phyloP scores from a whole-genome alignment of 2,329 filamentous ascomycete genomes.

The Monilinia fructigena region DNA sequence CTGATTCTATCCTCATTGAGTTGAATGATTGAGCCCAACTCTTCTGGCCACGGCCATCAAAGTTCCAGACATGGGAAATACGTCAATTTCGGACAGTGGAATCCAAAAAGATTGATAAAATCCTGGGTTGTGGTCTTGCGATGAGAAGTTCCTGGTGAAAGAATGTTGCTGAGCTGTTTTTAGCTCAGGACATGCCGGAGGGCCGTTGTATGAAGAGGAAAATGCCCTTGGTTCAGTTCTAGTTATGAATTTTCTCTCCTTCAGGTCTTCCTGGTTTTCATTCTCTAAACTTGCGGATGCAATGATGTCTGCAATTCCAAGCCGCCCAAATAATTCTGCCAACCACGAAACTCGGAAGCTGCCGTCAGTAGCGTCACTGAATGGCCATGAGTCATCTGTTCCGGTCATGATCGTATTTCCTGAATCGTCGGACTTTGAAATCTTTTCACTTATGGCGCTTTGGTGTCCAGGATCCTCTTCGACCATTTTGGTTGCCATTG shows the following conservation, averaged over 20 bases:
- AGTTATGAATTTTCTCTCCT: neutral
- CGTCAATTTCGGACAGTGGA: neutral
- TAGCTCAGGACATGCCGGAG: neutral
- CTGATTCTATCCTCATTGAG: neutral
- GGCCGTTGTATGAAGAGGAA: neutral
- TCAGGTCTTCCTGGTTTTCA: neutral
- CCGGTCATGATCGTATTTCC: no score
- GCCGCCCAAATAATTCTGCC: neutral
- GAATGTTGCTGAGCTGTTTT: neutral
- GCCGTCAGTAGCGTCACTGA: neutral
- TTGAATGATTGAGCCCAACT: neutral
- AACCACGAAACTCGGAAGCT: neutral
- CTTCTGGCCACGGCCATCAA: rapidly evolving
- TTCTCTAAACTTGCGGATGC: neutral
- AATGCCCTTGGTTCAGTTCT: neutral
- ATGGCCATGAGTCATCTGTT: neutral
- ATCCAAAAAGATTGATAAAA: no score
- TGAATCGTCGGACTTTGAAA: neutral
- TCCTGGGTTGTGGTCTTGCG: neutral
- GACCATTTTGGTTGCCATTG: neutral
- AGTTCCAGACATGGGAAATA: neutral
- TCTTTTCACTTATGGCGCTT: neutral
- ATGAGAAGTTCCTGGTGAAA: neutral
- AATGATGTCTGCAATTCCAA: neutral
- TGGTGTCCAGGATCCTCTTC: neutral